Percentiles rank a stretch among this genome's conserved stretches.
phyloP scores from a whole-genome alignment of 2,329 filamentous ascomycete genomes.

The Parasarocladium wereldwijsianum region DNA sequence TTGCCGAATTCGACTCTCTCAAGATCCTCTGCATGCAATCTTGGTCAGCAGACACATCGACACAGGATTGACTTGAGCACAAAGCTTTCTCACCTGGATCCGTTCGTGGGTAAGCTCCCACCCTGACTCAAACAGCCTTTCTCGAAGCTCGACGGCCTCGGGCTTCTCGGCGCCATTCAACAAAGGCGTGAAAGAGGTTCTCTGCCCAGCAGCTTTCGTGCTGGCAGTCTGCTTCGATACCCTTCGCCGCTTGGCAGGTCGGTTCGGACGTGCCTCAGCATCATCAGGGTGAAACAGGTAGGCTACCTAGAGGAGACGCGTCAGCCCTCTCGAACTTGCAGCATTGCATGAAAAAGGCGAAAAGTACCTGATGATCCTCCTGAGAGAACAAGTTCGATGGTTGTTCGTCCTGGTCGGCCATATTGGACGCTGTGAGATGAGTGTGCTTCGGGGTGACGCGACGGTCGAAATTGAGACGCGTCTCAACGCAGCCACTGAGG shows the following conservation, averaged over 20 bases:
- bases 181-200: conserved; percentile 39
- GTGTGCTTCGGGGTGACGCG: conserved; percentile 1
- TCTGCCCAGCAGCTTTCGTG: conserved; percentile 9
- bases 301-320: conserved; percentile 30
- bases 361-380: conserved; percentile 28
- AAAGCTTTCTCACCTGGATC: conserved; percentile 38
- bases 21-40: conserved; percentile 37
- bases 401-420: conserved; percentile 3
- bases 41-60: no score
- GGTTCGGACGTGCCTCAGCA: conserved; percentile 15
- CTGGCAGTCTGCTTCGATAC: conserved; percentile 23
- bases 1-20: conserved; percentile 44
- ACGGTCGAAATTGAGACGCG: conserved; percentile 2
- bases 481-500: no score
- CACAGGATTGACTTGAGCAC: no score
- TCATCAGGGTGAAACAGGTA: conserved; percentile 45
- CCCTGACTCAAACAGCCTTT: conserved; percentile 42
- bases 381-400: conserved; percentile 16
- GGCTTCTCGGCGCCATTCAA: conserved; percentile 38
- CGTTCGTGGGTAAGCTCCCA: conserved; percentile 51
- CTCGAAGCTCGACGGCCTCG: conserved; percentile 35
- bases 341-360: not conserved
- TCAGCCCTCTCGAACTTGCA: not conserved
- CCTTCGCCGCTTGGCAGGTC: conserved; percentile 43
- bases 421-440: conserved; percentile 1